Evolutionary conservation across 2,329 filamentous ascomycete species (phyloP).

Genomic region (Botrytis aclada): DNA sequence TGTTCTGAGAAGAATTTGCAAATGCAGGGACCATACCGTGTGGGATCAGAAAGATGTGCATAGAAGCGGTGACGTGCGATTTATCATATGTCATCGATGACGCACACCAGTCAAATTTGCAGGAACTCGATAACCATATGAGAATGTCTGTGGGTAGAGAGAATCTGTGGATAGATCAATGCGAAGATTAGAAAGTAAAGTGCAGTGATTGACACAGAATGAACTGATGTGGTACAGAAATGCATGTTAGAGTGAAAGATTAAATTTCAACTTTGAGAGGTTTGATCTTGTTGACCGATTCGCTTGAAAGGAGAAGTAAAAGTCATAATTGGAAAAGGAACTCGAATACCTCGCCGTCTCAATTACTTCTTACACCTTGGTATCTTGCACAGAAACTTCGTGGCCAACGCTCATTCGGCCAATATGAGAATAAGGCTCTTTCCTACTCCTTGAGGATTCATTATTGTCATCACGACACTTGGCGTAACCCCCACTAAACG

Average conservation of each 20-base stretch:
- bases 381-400: constrained; percentile 2
- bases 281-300: neutral
- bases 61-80: constrained; percentile 1
- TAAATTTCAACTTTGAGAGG: neutral
- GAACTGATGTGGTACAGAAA: neutral
- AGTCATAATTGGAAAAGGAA: neutral
- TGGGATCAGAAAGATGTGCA: neutral
- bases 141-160: neutral
- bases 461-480: neutral
- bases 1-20: neutral
- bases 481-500: neutral
- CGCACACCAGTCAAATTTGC: neutral
- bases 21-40: constrained; percentile 7
- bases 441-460: neutral
- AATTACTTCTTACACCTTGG: neutral
- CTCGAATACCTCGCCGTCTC: too few species aligned
- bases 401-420: neutral
- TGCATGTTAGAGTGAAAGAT: neutral
- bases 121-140: neutral
- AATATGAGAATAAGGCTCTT: neutral
- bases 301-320: neutral
- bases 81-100: constrained; percentile 1
- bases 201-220: neutral
- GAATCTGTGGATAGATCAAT: neutral
- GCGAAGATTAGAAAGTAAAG: neutral